Evolutionary conservation across 78 protist species (phyloP), one percentile per base, ranked within the genome.

Genomic region (Dictyostelium intermedium): DNA sequence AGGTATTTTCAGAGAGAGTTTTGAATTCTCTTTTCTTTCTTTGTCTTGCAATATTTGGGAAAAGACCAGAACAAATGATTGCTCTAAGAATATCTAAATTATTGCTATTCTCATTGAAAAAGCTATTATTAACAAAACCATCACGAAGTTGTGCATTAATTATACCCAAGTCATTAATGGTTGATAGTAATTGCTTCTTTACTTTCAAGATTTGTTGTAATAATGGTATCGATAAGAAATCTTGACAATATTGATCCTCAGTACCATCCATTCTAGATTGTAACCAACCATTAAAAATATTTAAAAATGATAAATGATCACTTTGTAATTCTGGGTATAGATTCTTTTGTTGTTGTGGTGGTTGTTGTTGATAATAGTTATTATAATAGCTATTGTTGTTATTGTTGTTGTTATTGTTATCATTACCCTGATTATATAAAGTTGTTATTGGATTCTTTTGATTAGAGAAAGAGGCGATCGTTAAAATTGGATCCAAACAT

Each of bases 41-140:
- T 30, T 82, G 86, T 60, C 47, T 82, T 0, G 89, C 96, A 27
- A 97, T 85, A 76, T 96, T 97, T 56, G 98, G 98, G 53, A 97
- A 97, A 35, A 97, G 79, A 83, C 98, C 98, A 11, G 98, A 95
- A 47, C 73, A 70, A 18, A 97, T 53, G 25, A 95, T 70, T 5
- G 98, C 95, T 6, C 63, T 30, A 6, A 96, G 11, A 56, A n/a
- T 70, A 53, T 84, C 91, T 5, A 84, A 20, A 84, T 84, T 84
- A 11, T 11, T 27, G 8, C 63, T 23, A 66, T 84, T 84, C 11
- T 60, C 60, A 66, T 84, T 84, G 32, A 56, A 56, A 20, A 56
- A 56, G 18, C 13, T 10, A 35, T 82, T 18, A 7, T 25, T n/a
- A 25, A 45, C 60, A 30, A 25, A 45, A 27, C 84, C 84, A 79